phyloP scores from a whole-genome alignment of 2,329 filamentous ascomycete genomes.

The Hypoxylon sp. region DNA sequence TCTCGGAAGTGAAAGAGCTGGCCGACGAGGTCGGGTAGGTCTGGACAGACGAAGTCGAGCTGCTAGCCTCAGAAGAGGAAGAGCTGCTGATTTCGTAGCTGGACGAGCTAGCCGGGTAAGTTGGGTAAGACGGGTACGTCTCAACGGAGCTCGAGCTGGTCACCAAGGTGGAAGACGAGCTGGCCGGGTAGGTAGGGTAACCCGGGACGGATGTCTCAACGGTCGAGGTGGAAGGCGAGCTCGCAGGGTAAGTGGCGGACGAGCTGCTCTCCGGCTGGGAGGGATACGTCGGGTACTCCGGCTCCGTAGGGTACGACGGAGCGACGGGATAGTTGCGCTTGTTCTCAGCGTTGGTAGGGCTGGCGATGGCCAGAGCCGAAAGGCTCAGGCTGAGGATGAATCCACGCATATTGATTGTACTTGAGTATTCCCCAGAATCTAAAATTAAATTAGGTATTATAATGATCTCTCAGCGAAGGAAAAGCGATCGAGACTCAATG shows the following conservation, averaged over 20 bases:
- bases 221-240: too few relatives aligned
- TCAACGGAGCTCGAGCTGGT: constrained; percentile 2
- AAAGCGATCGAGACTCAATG: constrained; percentile 21
- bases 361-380: constrained; percentile 38
- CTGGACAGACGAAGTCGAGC: constrained; percentile 2
- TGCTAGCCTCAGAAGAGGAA: neutral
- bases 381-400: constrained; percentile 29
- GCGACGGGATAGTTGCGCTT: constrained; percentile 27
- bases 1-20: neutral
- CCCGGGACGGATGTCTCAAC: too few relatives aligned
- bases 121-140: constrained; percentile 3
- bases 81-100: neutral
- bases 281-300: constrained; percentile 23
- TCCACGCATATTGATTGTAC: constrained; percentile 34
- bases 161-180: constrained; percentile 8
- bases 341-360: constrained; percentile 31
- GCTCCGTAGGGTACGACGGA: too few relatives aligned
- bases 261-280: constrained; percentile 13
- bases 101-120: neutral
- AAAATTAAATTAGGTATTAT: constrained; percentile 30
- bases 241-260: constrained; percentile 1
- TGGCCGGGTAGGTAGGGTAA: constrained; percentile 15
- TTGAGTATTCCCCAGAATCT: constrained; percentile 3
- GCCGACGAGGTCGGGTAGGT: constrained; percentile 13
- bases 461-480: constrained; percentile 20